A percentile compares a stretch with the other conserved stretches of the same genome.
These are phyloP conservation scores for Rhipidocladum racemiflorum DNA, from an alignment of 176 grass and related monocot genomes.

Conservation along the genomic window DNA sequence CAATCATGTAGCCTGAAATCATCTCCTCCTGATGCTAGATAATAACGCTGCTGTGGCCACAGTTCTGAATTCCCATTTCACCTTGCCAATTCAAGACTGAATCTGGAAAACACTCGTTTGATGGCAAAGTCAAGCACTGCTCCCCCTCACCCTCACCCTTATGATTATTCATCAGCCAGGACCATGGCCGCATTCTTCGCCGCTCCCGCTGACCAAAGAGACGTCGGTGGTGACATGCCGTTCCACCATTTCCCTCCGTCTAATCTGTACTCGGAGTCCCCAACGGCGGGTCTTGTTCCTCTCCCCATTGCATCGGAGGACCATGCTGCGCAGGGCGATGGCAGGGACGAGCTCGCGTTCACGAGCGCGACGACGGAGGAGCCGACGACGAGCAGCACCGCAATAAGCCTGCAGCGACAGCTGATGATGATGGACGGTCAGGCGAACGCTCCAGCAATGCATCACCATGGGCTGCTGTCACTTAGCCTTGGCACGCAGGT, in stretches of 20 bases:
- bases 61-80: not conserved
- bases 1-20: not conserved
- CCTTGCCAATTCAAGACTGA: conserved; percentile 6
- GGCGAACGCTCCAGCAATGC: conserved; percentile 22
- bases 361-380: conserved; percentile 9
- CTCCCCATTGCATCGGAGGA: conserved; percentile 44
- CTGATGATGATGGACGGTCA: conserved; percentile 42
- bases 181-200: conserved; percentile 65
- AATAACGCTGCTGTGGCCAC: not conserved
- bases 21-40: not conserved
- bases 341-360: conserved; percentile 32
- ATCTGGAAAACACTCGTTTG: conserved; percentile 12
- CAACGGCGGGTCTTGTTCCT: conserved; percentile 39
- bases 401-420: conserved; percentile 48
- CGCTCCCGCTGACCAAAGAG: conserved; percentile 42
- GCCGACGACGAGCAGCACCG: conserved; percentile 3
- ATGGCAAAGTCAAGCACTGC: conserved; percentile 14
- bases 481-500: conserved; percentile 65
- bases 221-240: conserved; percentile 33
- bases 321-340: conserved; percentile 19
- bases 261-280: conserved; percentile 44
- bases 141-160: not conserved
- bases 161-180: conserved; percentile 17
- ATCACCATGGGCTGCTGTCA: conserved; percentile 51
- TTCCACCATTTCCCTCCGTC: conserved; percentile 42